Evolutionary conservation across 805 yeast species (phyloP), one percentile per base, ranked within the genome.

Genomic region (Ascoidea rubescens): DNA sequence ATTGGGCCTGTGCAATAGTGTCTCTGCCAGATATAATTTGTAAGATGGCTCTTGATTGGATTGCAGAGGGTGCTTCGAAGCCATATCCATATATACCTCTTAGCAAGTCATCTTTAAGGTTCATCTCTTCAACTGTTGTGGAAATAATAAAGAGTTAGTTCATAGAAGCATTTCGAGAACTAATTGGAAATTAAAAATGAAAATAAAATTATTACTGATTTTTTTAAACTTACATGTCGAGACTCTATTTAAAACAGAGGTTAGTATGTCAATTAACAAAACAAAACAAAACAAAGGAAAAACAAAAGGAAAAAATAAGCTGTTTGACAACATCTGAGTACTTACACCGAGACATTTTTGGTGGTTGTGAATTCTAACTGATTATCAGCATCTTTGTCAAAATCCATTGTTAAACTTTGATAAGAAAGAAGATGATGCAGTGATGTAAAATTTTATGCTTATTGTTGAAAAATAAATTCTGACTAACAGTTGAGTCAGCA

Each of bases 1-100:
- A 88, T 72, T 93, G 99, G 54, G 99, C 98, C 73, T 93, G 99
- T 55, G 99, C 99, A 57, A 93, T 80, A 52, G 90, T 95, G 70
- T 93, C 99, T 69, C 89, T 82, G 53, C 96, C 96, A 64, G 82
- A 83, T 62, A 89, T 84, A 69, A 93, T 90, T 68, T 95, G 99
- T 71, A 85, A 74, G 61, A 93, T 93, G 57, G 98, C 99, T 70
- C 99, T 82, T 66, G 89, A 90, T 74, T 93, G 99, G 73, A 93
- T 93, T 53, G 98, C 93, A 52, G 97, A 89, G 59, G 99, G 99
- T 52, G 80, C 79, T 73, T 91, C 98, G 69, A 88, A 93, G 69
- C 98, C 97, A 74, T 84, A 86, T 61, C 85, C 87, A 68, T 77
- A 88, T 60, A 88, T 81, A 61, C 88, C 83, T 62, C 77, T 71